These are phyloP conservation scores for Fusarium pseudocircinatum DNA, from an alignment of 2,329 filamentous ascomycete species.

Conservation along the genomic window DNA sequence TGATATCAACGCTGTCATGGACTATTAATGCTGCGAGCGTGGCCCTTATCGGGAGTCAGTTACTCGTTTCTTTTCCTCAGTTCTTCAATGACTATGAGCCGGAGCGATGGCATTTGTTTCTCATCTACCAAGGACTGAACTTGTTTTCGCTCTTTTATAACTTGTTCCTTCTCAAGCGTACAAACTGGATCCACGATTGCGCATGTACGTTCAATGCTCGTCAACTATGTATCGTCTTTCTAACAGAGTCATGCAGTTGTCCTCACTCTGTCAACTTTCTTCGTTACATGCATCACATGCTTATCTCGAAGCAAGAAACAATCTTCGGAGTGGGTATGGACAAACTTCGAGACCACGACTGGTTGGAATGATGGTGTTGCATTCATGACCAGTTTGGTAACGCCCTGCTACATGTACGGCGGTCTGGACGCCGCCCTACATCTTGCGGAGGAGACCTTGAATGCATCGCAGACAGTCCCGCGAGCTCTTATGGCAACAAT, in stretches of 20 bases:
- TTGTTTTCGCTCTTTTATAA: not conserved
- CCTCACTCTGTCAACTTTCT: not conserved
- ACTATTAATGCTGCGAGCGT: not conserved
- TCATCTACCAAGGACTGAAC: not conserved
- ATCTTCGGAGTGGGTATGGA: not conserved
- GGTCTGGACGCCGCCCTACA: not conserved
- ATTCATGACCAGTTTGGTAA: not conserved
- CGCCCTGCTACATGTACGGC: not conserved
- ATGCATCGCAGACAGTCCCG: not conserved
- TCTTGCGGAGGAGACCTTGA: not conserved
- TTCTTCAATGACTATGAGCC: not conserved
- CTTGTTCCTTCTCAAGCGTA: not conserved
- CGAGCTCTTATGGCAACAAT: not conserved
- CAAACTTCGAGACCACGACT: not conserved
- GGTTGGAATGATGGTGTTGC: not conserved
- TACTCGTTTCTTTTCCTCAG: not conserved
- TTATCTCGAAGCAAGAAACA: not conserved
- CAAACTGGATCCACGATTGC: not conserved
- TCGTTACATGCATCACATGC: not conserved
- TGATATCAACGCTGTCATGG: not conserved
- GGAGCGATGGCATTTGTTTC: not conserved
- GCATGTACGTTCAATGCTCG: not conserved
- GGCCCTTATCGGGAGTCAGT: not conserved
- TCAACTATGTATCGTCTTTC: fast-evolving
- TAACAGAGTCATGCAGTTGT: not conserved